Base-by-base conservation (phyloP, 2,329 filamentous ascomycete species). In the Neophaeococcomyces mojaviensis region DNA sequence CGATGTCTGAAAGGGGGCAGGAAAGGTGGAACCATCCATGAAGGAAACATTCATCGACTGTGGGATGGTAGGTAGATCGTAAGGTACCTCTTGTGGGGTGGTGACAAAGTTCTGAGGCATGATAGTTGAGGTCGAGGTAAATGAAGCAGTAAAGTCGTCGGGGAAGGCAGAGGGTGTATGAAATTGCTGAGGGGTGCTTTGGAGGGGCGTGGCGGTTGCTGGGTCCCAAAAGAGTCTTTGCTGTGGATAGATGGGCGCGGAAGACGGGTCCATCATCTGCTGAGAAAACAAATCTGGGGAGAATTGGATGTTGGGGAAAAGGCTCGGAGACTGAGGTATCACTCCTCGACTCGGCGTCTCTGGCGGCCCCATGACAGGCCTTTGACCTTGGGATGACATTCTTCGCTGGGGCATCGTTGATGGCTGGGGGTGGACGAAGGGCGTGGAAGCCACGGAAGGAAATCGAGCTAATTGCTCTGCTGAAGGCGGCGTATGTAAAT, bases 171-270 rank as follows among this genome's bases (percentile, higher is more conserved):
- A 49, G 19, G 49, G 50, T 16, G 52, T 54, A 31, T 52, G 49
- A 33, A 56, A 57, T 33, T 52, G 51, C 19, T 52, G 51, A 44
- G 48, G 43, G 10, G 50, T 40, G 12, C 51, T 41, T 16, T 57
- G 40, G 19, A 47, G 49, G 30, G 44, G 45, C 4, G 32, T 38
- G 18, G 47, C 41, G 26, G 40, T 49, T 8, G 55, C 43, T 44
- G 68, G 59, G 37, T 73, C 70, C 68, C 70, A 73, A 47, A 76
- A 70, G 16, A 76, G 59, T 42, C 69, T 67, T 32, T 73, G 66
- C 43, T 79, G 76, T 26, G 77, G 72, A 51, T 76, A 72, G 39
- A 73, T 69, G 20, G 77, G 76, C n/a, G 76, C 77, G 8, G 74
- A 72, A 15, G 40, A 72, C 68, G 8, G 75, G 70, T 19, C 72